These are phyloP conservation scores for Vaccinium myrtillus DNA, from an alignment of 148 eudicot genomes.

Conservation along the genomic window DNA sequence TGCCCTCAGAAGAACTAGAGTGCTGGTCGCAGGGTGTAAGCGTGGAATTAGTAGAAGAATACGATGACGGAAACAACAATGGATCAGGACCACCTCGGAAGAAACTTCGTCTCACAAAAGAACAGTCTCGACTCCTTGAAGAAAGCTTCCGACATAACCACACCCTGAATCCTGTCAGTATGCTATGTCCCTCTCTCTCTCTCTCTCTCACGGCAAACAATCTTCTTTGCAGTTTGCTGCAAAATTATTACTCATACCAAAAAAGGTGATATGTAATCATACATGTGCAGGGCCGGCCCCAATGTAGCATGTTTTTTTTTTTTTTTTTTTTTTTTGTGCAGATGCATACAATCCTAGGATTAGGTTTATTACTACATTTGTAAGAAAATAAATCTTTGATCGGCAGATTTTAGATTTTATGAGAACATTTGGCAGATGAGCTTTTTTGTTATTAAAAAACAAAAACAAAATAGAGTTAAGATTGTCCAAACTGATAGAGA, in stretches of 20 bases:
- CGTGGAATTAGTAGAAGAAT: conserved; percentile 17
- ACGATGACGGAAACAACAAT: conserved; percentile 30
- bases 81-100: conserved; percentile 37
- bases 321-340: no score
- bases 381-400: no score
- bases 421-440: no score
- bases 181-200: not conserved
- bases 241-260: no score
- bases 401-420: no score
- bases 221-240: not conserved
- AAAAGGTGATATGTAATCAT: no score
- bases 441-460: no score
- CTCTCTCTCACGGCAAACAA: not conserved
- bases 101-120: conserved; percentile 50
- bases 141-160: conserved; percentile 42
- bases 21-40: conserved; percentile 25
- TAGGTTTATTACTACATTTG: no score
- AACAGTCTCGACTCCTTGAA: conserved; percentile 56
- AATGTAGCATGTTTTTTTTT: no score
- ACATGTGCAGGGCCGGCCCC: no score
- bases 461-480: no score
- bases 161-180: conserved; percentile 45
- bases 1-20: conserved; percentile 29
- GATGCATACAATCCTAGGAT: no score
- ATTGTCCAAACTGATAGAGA: not conserved